A percentile compares a stretch with the other conserved stretches of the same genome.
These are phyloP conservation scores for Achlya hypogyna DNA, from an alignment of 352 stramenopile genomes.

Conservation along the genomic window DNA sequence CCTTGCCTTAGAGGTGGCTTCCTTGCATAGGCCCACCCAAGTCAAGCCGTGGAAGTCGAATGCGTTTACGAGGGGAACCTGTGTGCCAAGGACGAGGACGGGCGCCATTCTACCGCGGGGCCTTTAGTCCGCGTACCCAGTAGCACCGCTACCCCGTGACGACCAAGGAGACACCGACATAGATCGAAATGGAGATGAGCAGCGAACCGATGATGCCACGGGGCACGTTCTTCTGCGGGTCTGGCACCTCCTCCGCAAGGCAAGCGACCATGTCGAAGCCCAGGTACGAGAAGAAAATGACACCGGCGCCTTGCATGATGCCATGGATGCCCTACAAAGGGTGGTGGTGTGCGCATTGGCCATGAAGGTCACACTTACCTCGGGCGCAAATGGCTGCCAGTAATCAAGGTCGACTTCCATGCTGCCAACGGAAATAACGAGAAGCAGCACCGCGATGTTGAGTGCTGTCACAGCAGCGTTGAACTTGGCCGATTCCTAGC, in stretches of 20 bases:
- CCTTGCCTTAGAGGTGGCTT: not conserved
- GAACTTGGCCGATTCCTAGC: slow-evolving; percentile 86
- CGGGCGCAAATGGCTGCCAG: slow-evolving; percentile 76
- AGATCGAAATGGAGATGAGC: slow-evolving; percentile 86
- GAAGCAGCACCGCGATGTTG: slow-evolving; percentile 85
- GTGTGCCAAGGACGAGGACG: slow-evolving; percentile 47
- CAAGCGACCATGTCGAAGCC: slow-evolving; percentile 92
- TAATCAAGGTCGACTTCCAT: slow-evolving; percentile 66
- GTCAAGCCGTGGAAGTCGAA: slow-evolving; percentile 61
- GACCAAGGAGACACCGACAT: slow-evolving; percentile 82
- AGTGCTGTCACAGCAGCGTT: slow-evolving; percentile 84
- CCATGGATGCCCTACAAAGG: slow-evolving; percentile 57
- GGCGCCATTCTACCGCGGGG: slow-evolving; percentile 47
- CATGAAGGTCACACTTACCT: not conserved
- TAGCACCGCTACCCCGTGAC: slow-evolving; percentile 58
- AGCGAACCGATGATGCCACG: slow-evolving; percentile 89
- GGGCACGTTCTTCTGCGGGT: slow-evolving; percentile 83
- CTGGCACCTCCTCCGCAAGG: slow-evolving; percentile 85
- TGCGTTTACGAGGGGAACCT: slow-evolving; percentile 78
- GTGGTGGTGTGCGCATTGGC: slow-evolving; percentile 11
- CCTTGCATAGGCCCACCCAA: no score
- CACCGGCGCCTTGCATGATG: slow-evolving; percentile 78
- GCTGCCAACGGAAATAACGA: slow-evolving; percentile 81
- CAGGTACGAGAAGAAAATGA: slow-evolving; percentile 89
- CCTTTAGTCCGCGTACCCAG: not conserved